Conservation (phyloP, 176 grass and related monocot genomes). For the Avena insularis region DNA sequence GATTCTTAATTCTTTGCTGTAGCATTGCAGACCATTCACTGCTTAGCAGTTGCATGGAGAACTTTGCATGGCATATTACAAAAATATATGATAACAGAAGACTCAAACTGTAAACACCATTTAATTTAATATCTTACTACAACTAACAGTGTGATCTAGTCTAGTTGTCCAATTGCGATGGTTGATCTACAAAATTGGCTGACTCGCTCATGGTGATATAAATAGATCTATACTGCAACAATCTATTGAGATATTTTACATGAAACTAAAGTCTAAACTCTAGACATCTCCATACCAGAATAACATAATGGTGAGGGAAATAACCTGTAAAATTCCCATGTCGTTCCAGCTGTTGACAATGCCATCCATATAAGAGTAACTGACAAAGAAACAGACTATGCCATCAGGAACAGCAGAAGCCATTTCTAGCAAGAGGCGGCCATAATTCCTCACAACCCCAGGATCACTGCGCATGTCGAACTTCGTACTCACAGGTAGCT, state of each 20-base stretch:
- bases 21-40: neutral
- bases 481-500: slow-evolving; percentile 92
- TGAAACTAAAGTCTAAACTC: slow-evolving; percentile 13
- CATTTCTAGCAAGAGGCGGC: slow-evolving; percentile 91
- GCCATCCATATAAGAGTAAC: slow-evolving; percentile 99
- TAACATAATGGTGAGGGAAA: slow-evolving; percentile 23
- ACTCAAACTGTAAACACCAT: slow-evolving; percentile 34
- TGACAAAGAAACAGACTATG: slow-evolving; percentile 97
- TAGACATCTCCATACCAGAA: slow-evolving; percentile 30
- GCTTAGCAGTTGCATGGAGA: neutral
- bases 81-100: slow-evolving; percentile 27
- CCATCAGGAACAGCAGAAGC: slow-evolving; percentile 90
- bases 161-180: slow-evolving; percentile 7
- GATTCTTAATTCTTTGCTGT: slow-evolving; percentile 16
- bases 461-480: slow-evolving; percentile 98
- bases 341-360: slow-evolving; percentile 98
- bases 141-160: neutral
- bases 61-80: neutral
- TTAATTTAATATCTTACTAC: slow-evolving; percentile 22
- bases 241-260: neutral
- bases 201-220: neutral
- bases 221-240: neutral
- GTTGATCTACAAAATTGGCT: neutral
- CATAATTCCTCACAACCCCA: slow-evolving; percentile 97
- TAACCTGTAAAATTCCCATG: slow-evolving; percentile 97